phyloP scores from a whole-genome alignment of 2,329 filamentous ascomycete genomes.

The Septoria linicola region DNA sequence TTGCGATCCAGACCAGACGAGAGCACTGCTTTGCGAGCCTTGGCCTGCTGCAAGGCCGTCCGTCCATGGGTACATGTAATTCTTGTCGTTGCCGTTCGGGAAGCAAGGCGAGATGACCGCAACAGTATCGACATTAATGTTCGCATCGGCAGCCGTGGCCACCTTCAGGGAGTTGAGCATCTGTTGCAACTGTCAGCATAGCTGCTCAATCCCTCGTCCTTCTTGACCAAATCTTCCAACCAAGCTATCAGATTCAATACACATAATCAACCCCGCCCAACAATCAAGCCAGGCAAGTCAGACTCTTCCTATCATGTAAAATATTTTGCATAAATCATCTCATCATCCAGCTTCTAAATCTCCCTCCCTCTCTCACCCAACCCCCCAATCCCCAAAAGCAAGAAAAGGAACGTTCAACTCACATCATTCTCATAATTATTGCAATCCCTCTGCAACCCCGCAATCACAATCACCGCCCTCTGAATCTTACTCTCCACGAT shows the following conservation, averaged over 20 bases:
- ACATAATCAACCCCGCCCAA: constrained; percentile 9
- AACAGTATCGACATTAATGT: constrained; percentile 34
- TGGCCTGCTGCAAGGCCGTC: constrained; percentile 26
- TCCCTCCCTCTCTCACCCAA: no score
- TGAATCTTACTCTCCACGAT: constrained; percentile 31
- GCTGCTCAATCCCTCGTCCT: background rate
- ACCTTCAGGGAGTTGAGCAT: constrained; percentile 35
- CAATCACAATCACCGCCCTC: constrained; percentile 35
- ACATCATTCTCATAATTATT: constrained; percentile 30
- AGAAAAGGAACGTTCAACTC: constrained; percentile 4
- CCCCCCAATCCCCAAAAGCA: background rate
- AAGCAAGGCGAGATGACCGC: constrained; percentile 38
- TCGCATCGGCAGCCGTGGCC: constrained; percentile 26
- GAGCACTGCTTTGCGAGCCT: constrained; percentile 35
- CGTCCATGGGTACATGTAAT: constrained; percentile 36
- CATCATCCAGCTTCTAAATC: background rate
- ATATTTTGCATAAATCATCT: constrained; percentile 3
- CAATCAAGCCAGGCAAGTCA: constrained; percentile 4
- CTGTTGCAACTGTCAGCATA: constrained; percentile 11
- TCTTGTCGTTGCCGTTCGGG: constrained; percentile 38
- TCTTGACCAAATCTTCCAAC: background rate
- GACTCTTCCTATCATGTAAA: constrained; percentile 22
- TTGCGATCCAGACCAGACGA: constrained; percentile 38
- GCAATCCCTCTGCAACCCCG: constrained; percentile 35
- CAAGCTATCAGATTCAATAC: constrained; percentile 11